A percentile compares a stretch with the other conserved stretches of the same genome.
phyloP scores from a whole-genome alignment of 345 rosid species.

The Eucalyptus erythrocorys region DNA sequence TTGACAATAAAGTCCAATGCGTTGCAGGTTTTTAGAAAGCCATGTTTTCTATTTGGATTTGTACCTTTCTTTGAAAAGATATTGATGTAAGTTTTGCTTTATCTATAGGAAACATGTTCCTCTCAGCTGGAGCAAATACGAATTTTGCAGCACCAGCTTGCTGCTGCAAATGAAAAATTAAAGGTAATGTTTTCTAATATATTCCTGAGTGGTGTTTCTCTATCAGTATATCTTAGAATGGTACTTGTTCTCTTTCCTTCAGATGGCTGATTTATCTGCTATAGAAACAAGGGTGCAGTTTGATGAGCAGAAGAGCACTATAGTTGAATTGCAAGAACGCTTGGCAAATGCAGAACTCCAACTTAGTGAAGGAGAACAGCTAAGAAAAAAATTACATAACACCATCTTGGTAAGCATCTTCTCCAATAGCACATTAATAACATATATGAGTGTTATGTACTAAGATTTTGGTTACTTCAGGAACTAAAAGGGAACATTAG shows the following conservation, averaged over 20 bases:
- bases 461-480: constrained; percentile 28
- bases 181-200: constrained; percentile 32
- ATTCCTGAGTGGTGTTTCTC: not conserved
- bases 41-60: not conserved
- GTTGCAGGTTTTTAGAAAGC: constrained; percentile 52
- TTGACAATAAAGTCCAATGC: constrained; percentile 48
- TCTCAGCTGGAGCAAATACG: constrained; percentile 64
- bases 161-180: constrained; percentile 64
- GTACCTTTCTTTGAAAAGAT: not conserved
- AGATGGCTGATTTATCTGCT: constrained; percentile 52
- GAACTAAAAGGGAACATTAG: constrained; percentile 98
- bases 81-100: not conserved
- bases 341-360: constrained; percentile 49
- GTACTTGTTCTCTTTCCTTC: not conserved
- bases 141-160: constrained; percentile 45
- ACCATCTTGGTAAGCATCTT: constrained; percentile 54
- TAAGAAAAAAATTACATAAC: constrained; percentile 80
- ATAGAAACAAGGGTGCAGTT: constrained; percentile 33
- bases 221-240: not conserved
- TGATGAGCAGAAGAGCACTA: constrained; percentile 34
- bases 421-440: not conserved
- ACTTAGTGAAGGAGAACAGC: constrained; percentile 62
- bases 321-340: constrained; percentile 37
- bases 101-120: constrained; percentile 66
- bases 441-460: too few relatives aligned